Percentiles rank a stretch among this genome's conserved stretches.
Evolutionary conservation across 495 filamentous ascomycete genomes (phyloP).

Genomic region (Penicillium herquei): DNA sequence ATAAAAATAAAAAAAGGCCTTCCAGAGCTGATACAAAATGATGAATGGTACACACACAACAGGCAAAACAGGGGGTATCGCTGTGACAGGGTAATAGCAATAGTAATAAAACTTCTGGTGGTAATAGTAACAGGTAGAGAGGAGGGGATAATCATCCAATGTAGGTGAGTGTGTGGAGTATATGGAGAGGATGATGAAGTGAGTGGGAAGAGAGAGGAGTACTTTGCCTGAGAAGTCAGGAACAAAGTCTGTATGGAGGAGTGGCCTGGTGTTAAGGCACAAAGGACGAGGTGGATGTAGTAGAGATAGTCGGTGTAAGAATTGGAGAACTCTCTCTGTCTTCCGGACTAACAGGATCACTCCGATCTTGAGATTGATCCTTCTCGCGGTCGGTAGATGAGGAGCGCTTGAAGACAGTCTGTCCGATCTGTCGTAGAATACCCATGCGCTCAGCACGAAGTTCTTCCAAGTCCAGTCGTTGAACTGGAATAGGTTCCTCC

Average conservation of each 20-base stretch:
- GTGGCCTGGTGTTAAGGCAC: constrained; percentile 12
- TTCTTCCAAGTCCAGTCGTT: constrained; percentile 45
- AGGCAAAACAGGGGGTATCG: constrained; percentile 28
- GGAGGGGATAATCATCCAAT: constrained; percentile 17
- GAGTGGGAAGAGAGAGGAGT: not conserved
- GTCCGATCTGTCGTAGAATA: constrained; percentile 48
- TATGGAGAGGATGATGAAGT: not conserved
- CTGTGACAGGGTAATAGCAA: constrained; percentile 24
- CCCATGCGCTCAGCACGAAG: constrained; percentile 49
- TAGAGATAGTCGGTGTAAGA: constrained; percentile 41
- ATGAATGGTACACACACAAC: constrained; percentile 9
- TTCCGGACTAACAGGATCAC: constrained; percentile 32
- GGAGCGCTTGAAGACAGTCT: constrained; percentile 51
- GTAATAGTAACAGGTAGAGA: constrained; percentile 14
- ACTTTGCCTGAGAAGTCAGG: not conserved
- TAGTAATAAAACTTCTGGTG: constrained; percentile 13
- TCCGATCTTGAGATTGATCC: constrained; percentile 31
- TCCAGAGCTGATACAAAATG: not conserved
- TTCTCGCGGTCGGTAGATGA: constrained; percentile 47
- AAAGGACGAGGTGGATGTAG: constrained; percentile 39
- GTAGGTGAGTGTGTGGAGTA: constrained; percentile 13
- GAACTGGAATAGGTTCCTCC: constrained; percentile 51
- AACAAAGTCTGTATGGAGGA: not conserved
- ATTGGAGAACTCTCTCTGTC: constrained; percentile 37
- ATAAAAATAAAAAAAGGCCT: not conserved